Percentiles rank a stretch among this genome's conserved stretches.
Conservation (phyloP, 2,329 filamentous ascomycete genomes). For the Neurospora crassa region DNA sequence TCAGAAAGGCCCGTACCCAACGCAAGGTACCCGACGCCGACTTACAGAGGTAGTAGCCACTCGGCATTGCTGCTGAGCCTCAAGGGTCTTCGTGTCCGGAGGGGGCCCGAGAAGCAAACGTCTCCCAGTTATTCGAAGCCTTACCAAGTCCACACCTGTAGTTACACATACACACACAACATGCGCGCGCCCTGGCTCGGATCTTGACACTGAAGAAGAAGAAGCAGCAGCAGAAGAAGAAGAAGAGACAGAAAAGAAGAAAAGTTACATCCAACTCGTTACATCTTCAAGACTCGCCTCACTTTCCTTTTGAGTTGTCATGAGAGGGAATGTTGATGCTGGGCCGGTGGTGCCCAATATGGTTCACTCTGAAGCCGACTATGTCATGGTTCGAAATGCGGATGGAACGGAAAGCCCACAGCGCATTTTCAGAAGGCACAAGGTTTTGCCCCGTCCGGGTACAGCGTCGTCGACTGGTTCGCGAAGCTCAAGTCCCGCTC, state of each 20-base stretch:
- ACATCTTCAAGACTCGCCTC: constrained; percentile 5
- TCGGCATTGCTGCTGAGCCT: constrained; percentile 3
- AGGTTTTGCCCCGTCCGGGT: constrained; percentile 29
- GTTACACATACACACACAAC: constrained; percentile 7
- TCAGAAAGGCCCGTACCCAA: constrained; percentile 11
- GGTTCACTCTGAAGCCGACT: constrained; percentile 22
- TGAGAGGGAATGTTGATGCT: constrained; percentile 18
- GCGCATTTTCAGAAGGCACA: constrained; percentile 36
- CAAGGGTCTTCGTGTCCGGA: neutral
- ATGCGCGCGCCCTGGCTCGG: constrained; percentile 10
- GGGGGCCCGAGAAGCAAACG: neutral
- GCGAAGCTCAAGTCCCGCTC: constrained; percentile 8
- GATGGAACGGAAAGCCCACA: constrained; percentile 23
- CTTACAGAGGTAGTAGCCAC: neutral
- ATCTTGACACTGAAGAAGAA: constrained; percentile 5
- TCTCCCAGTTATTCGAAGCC: neutral
- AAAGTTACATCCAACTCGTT: constrained; percentile 6
- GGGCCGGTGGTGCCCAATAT: constrained; percentile 23
- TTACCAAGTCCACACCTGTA: neutral
- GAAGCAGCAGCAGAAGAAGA: neutral
- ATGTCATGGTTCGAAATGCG: constrained; percentile 19
- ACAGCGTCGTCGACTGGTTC: constrained; percentile 15
- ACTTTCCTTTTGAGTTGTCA: constrained; percentile 9
- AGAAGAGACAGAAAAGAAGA: constrained; percentile 1
- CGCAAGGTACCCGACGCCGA: constrained; percentile 2